Conservation (phyloP, 2,329 filamentous ascomycete species). For the Diaporthe caulivora region DNA sequence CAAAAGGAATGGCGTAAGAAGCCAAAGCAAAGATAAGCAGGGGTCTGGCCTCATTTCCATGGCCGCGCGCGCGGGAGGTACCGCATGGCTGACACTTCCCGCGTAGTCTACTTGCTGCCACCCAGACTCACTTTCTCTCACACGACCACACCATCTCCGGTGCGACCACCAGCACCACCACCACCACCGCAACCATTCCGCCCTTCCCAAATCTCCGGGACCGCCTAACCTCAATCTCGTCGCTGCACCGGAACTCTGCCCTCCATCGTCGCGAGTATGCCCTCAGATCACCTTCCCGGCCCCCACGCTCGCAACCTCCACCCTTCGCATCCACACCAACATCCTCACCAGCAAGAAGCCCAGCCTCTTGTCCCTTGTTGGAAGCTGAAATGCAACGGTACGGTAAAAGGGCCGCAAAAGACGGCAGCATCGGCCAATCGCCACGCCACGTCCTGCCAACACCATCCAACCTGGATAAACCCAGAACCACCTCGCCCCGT, state of each 20-base stretch:
- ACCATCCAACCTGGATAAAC: background rate
- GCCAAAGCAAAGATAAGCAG: slow-evolving; percentile 30
- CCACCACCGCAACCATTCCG: background rate
- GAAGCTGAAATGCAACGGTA: background rate
- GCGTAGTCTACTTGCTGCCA: background rate
- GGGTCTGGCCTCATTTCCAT: slow-evolving; percentile 11
- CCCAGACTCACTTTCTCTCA: background rate
- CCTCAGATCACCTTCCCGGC: background rate
- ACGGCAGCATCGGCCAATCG: background rate
- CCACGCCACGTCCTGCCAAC: background rate
- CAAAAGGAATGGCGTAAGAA: slow-evolving; percentile 30
- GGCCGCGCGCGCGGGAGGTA: slow-evolving; percentile 15
- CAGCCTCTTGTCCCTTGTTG: background rate
- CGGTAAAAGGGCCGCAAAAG: background rate
- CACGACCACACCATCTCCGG: background rate
- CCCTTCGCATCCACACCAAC: background rate
- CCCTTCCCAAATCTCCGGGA: slow-evolving; percentile 27
- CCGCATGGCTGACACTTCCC: background rate
- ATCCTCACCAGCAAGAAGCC: background rate
- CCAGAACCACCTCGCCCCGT: background rate
- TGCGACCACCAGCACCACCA: background rate
- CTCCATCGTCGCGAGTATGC: background rate
- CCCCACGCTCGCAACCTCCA: background rate
- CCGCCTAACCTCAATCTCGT: slow-evolving; percentile 18
- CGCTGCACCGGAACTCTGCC: background rate